These are phyloP conservation scores for Helianthus annuus DNA, from an alignment of 129 eudicot genomes.

Conservation along the genomic window HanXRQr2.0-SUNRISE NC_035441.2:14970591-14971090, in stretches of 20 bases:
- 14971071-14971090: slow-evolving; percentile 41
- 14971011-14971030: slow-evolving; percentile 87
- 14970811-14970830: slow-evolving; percentile 65
- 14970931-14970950: slow-evolving; percentile 73
- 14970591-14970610: too few relatives aligned
- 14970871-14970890: slow-evolving; percentile 49
- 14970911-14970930: slow-evolving; percentile 74
- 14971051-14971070: slow-evolving; percentile 97
- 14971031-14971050: slow-evolving; percentile 93
- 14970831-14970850: slow-evolving; percentile 48
- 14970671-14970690: not conserved
- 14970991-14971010: slow-evolving; percentile 90
- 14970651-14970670: too few relatives aligned
- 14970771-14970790: slow-evolving; percentile 78
- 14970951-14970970: slow-evolving; percentile 84
- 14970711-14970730: slow-evolving; percentile 50
- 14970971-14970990: slow-evolving; percentile 88
- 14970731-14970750: slow-evolving; percentile 63
- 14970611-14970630: too few relatives aligned
- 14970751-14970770: slow-evolving; percentile 43
- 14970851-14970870: slow-evolving; percentile 36
- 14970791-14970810: slow-evolving; percentile 83
- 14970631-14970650: too few relatives aligned
- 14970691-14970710: slow-evolving; percentile 47
- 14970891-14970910: slow-evolving; percentile 63